Base-by-base conservation (phyloP, 129 eudicot genomes). In the Saposhnikovia divaricata region DNA sequence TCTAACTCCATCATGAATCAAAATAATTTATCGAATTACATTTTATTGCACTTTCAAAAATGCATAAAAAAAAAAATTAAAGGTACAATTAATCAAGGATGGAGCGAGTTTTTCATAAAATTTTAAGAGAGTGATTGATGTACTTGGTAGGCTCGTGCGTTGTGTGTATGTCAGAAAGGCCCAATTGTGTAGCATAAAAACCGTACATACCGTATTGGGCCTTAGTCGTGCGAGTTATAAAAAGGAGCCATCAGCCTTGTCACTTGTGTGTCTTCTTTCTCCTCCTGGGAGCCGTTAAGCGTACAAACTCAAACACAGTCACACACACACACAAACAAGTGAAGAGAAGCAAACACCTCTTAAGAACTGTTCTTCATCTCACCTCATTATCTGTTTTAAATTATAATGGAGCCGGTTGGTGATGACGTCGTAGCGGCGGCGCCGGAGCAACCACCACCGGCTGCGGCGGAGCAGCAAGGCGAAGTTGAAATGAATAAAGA, bases 391-490 rank as follows among this genome's bases (percentile, higher is more conserved):
- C 71, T 31, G 72, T 12, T 59, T 8, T 28, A 28, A 13, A 4
- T 66, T 68, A 12, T 14, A 61, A 68, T 68, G 73, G 73, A 68
- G 73, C 23, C 40, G 15, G 84, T 4, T 4, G 72, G 40, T 77
- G 82, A 80, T 21, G 65, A 31, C 46, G 87, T 31, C 72, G 51
- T 79, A 47, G 75, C 80, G 59, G 84, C 79, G 71, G 81, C 77
- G 74, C 79, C 85, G 78, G 84, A 83, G 28, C 68, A 38, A 40
- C 39, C 71, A 9, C 86, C 85, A 42, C 86, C 80, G 28, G 66
- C 68, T 34, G 43, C 43, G 34, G 69, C 15, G 28, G 69, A 10
- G 75, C 4, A 10, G 11, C 83, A 46, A n/a, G 66, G 43, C 5
- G 43, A 40, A 40, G 43, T 40, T 40, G 43, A 23, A n/a, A 23